Evolutionary conservation across 2,329 filamentous ascomycete genomes (phyloP).

Genomic region (Exutisphaerella laricina): DNA sequence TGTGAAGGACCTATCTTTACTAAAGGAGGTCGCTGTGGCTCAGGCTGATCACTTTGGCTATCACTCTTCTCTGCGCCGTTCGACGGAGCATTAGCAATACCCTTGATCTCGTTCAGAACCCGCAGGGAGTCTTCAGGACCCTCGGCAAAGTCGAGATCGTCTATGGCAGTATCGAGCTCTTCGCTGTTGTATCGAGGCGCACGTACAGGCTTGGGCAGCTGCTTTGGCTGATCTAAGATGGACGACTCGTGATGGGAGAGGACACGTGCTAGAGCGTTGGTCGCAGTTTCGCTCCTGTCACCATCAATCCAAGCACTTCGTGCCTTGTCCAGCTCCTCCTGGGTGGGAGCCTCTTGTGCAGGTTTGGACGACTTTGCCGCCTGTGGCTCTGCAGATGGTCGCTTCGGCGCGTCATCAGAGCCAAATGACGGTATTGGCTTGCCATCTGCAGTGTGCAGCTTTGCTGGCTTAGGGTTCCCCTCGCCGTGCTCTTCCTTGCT

Average conservation of each 20-base stretch:
- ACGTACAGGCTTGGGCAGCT: constrained; percentile 11
- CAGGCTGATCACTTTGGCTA: constrained; percentile 6
- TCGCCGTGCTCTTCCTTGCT: constrained; percentile 8
- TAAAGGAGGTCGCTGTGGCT: constrained; percentile 35
- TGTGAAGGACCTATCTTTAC: constrained; percentile 43
- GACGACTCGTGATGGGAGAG: constrained; percentile 27
- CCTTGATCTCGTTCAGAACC: neutral
- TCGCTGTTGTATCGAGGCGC: constrained; percentile 10
- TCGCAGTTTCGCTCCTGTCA: constrained; percentile 27
- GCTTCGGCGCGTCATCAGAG: constrained; percentile 8
- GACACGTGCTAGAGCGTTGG: constrained; percentile 28
- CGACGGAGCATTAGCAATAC: neutral
- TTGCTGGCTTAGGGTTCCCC: constrained; percentile 11
- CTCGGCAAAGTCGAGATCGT: constrained; percentile 22
- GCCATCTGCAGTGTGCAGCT: constrained; percentile 17
- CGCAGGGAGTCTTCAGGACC: constrained; percentile 8
- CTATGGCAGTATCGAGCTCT: constrained; percentile 18
- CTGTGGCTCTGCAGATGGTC: constrained; percentile 2
- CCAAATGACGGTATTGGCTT: constrained; percentile 15
- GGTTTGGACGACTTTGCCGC: constrained; percentile 3
- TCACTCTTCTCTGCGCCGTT: neutral
- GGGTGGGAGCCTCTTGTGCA: constrained; percentile 14
- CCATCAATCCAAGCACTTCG: constrained; percentile 24
- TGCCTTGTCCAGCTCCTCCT: constrained; percentile 24
- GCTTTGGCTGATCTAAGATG: constrained; percentile 14